Base-by-base conservation (phyloP, 495 filamentous ascomycete genomes). In the Friedmanniomyces simplex region DNA sequence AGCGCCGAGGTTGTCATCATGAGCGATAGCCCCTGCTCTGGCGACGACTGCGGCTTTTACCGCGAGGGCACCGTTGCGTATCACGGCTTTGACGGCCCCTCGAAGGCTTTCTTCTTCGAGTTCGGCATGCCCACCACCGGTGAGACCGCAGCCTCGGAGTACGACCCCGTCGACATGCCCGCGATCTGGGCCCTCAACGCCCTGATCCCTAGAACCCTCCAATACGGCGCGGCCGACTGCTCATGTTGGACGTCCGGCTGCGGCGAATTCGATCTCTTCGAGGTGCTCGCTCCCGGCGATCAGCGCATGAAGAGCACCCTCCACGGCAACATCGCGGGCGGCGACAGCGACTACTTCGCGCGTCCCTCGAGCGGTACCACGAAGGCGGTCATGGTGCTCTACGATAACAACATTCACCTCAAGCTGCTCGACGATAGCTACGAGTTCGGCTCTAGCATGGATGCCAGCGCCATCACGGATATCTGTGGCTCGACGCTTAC, bases 111-210 rank as follows among this genome's bases (percentile, higher is more conserved):
- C 71, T 68, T 87, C 26, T 69, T 83, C 30, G 81, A 88, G 50
- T 88, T 87, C 68, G 64, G 68, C 16, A 88, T 88, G 84, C 86
- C 86, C 26, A 70, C 79, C 59, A 71, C 68, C 59, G 68, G 70
- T 53, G 69, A 71, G 39, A 72, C 58, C 36, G 59, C 58, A 1
- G 58, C 60, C 11, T 69, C 67, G 32, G 22, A 22, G 8, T 64
- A 60, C 43, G 48, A 60, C 14, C 77, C 82, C 59, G 69, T 54
- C 34, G 74, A 86, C 66, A 80, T 81, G 77, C 83, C 83, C 2
- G 72, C 83, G 6, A 77, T 81, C 65, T 88, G 86, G 86, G 68
- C 82, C 26, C 74, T 88, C 26, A 89, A 89, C 71, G 80, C 82
- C 7, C 73, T 77, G 42, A 86, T 89, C 56, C 79, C 83, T 1